These are phyloP conservation scores for Solanum pimpinellifolium DNA, from an alignment of 257 asterid genomes.

Conservation along the genomic window DNA sequence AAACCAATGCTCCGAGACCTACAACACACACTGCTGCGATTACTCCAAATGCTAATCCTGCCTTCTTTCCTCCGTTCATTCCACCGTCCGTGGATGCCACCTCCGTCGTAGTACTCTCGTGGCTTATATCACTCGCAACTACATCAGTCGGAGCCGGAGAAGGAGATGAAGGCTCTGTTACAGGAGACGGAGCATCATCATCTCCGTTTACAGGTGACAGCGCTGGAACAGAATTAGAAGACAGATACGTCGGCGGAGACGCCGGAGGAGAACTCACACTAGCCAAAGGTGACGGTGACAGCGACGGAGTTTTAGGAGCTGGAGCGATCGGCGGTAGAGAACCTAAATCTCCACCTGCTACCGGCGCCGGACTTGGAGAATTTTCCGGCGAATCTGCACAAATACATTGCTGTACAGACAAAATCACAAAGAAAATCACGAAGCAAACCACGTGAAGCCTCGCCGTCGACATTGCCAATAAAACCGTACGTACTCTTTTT, in stretches of 20 bases:
- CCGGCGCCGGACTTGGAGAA: constrained; percentile 39
- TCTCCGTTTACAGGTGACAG: not conserved
- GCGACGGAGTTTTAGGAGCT: constrained; percentile 2
- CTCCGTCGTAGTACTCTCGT: not conserved
- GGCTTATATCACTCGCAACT: constrained; percentile 6
- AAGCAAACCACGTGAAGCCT: not conserved
- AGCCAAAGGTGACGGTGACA: not conserved
- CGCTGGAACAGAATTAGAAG: not conserved
- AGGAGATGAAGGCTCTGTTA: constrained; percentile 7
- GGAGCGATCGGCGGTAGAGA: constrained; percentile 13
- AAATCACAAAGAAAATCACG: constrained; percentile 10
- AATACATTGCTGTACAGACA: constrained; percentile 6
- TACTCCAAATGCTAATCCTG: constrained; percentile 60
- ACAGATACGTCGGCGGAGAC: constrained; percentile 8
- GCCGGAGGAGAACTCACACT: constrained; percentile 12
- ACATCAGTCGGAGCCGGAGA: constrained; percentile 26
- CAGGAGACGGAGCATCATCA: not conserved
- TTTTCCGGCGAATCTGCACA: constrained; percentile 17
- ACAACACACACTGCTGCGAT: constrained; percentile 32
- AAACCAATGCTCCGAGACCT: constrained; percentile 40
- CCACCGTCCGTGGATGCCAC: constrained; percentile 24
- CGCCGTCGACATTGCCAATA: not conserved
- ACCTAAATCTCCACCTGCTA: constrained; percentile 9
- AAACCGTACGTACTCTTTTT: not conserved
- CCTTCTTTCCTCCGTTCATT: constrained; percentile 44